Percentiles rank a stretch among this genome's conserved stretches.
Conservation (phyloP, 371 early-diverging fungal genomes). For the Thermomucor indicae-seudaticae region DNA sequence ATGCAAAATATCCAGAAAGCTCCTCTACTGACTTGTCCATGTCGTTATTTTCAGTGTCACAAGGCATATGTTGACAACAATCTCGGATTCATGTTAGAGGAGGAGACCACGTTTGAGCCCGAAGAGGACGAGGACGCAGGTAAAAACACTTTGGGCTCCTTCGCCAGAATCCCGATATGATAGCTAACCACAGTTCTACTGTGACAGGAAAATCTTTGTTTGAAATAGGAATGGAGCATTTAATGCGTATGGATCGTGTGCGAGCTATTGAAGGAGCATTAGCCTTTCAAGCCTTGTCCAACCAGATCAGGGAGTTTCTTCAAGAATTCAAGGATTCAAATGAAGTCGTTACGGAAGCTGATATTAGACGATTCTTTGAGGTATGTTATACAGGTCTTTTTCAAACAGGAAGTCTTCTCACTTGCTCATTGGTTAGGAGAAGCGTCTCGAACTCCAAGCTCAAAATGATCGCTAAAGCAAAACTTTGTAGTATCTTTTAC, state of each 20-base stretch:
- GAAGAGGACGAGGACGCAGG: conserved; percentile 48
- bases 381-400: conserved; percentile 10
- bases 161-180: too few relatives aligned
- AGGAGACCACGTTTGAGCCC: conserved; percentile 41
- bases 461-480: background rate
- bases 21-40: background rate
- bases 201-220: conserved; percentile 58
- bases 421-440: background rate
- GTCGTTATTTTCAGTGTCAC: conserved; percentile 12
- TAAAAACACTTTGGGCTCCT: conserved; percentile 11
- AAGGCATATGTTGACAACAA: conserved; percentile 14
- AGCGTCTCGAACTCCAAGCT: background rate
- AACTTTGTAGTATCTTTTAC: background rate
- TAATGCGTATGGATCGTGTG: conserved; percentile 68
- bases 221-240: conserved; percentile 73
- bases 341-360: conserved; percentile 69
- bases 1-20: background rate
- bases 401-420: background rate
- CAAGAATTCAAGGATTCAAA: conserved; percentile 67
- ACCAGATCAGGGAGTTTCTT: conserved; percentile 64
- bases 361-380: conserved; percentile 70
- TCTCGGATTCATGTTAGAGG: conserved; percentile 25
- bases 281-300: conserved; percentile 48
- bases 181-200: too few relatives aligned
- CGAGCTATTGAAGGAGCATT: conserved; percentile 67